A percentile compares a stretch with the other conserved stretches of the same genome.
Conservation (phyloP, 2,329 filamentous ascomycete genomes). For the Rhinocladiella mackenziei region DNA sequence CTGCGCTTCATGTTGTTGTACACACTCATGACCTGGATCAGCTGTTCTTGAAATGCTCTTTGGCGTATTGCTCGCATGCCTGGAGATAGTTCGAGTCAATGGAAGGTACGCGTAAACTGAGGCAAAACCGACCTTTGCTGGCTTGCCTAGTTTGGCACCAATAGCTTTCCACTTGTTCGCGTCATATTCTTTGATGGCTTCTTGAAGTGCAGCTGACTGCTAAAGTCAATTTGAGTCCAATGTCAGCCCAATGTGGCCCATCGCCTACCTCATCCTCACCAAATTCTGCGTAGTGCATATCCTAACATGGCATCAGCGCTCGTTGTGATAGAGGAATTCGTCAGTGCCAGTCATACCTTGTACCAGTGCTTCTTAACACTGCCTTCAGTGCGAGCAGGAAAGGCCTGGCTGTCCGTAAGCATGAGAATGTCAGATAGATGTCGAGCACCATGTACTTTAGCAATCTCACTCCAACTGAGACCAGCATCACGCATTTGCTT, state of each 20-base stretch:
- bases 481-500: conserved; percentile 93
- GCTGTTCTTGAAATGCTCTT: conserved; percentile 71
- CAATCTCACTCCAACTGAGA: conserved; percentile 96
- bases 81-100: conserved; percentile 34
- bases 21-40: conserved; percentile 11
- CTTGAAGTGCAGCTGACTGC: conserved; percentile 58
- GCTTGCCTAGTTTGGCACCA: conserved; percentile 93
- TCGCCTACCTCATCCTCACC: conserved; percentile 88
- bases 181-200: conserved; percentile 97
- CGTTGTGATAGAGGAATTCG: neutral
- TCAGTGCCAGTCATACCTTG: conserved; percentile 58
- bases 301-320: conserved; percentile 50
- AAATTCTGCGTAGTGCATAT: conserved; percentile 99
- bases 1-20: conserved; percentile 12
- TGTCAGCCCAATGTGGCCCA: conserved; percentile 1
- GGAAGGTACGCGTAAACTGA: neutral
- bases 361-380: conserved; percentile 99
- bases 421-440: conserved; percentile 2
- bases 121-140: conserved; percentile 70
- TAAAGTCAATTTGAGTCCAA: neutral
- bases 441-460: conserved; percentile 64
- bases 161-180: conserved; percentile 98
- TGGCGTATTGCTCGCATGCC: conserved; percentile 90
- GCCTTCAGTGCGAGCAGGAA: conserved; percentile 88
- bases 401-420: conserved; percentile 59